phyloP scores from a whole-genome alignment of 2,329 filamentous ascomycete genomes.

The Furcasterigmium furcatum region DNA sequence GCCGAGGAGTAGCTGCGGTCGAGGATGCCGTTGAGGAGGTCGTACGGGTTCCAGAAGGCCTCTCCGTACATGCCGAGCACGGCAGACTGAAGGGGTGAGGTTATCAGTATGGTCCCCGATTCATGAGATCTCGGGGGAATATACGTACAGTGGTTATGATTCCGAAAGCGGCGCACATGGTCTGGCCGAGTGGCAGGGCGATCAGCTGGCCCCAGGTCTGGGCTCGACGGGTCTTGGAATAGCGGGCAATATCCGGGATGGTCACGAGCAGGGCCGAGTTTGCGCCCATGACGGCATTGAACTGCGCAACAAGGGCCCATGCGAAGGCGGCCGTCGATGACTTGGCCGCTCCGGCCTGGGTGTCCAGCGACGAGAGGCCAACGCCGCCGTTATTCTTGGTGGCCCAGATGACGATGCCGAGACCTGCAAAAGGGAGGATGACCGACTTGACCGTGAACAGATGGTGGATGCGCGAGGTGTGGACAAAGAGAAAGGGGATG shows the following conservation, averaged over 20 bases:
- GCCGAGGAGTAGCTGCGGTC: conserved; percentile 28
- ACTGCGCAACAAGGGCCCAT: conserved; percentile 15
- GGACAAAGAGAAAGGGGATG: conserved; percentile 20
- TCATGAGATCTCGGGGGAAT: no score
- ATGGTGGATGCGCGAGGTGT: conserved; percentile 17
- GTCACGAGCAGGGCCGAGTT: conserved; percentile 5
- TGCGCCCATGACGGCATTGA: conserved; percentile 16
- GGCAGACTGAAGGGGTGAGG: background rate
- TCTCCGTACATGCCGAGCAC: background rate
- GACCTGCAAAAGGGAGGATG: no score
- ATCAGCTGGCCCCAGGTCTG: background rate
- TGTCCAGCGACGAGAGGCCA: no score
- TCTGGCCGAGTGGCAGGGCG: background rate
- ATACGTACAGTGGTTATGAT: conserved; percentile 1
- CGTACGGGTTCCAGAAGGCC: conserved; percentile 29
- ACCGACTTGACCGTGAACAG: conserved; percentile 13
- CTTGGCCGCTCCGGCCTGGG: conserved; percentile 10
- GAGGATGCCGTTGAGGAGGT: conserved; percentile 30
- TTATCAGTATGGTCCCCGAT: no score
- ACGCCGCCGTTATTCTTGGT: no score
- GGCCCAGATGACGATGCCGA: no score
- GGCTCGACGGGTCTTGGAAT: background rate
- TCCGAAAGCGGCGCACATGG: no score
- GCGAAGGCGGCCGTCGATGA: conserved; percentile 17
- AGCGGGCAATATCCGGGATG: conserved; percentile 1